Evolutionary conservation across 345 rosid species (phyloP).

Genomic region (Populus simonii): DNA sequence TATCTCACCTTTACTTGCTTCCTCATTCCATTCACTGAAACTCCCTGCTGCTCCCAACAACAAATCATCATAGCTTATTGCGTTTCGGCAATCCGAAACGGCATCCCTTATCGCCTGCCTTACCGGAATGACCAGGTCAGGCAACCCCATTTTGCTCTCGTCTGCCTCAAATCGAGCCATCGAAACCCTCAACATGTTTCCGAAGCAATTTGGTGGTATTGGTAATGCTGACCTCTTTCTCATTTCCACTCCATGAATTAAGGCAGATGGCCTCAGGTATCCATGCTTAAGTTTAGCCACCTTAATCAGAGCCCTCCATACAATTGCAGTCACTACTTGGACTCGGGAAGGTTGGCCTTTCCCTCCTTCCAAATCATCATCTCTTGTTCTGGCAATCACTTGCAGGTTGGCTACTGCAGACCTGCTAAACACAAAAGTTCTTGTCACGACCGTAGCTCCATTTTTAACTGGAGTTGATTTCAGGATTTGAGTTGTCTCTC

Average conservation of each 20-base stretch:
- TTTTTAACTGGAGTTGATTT: neutral
- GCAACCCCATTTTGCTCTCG: conserved; percentile 6
- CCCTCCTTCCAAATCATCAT: neutral
- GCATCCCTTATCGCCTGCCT: conserved; percentile 19
- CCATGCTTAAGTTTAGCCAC: conserved; percentile 6
- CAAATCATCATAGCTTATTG: conserved; percentile 4
- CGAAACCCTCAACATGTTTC: conserved; percentile 5
- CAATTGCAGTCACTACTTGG: conserved; percentile 37
- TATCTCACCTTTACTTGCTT: neutral
- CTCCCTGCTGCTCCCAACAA: neutral
- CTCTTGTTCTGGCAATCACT: neutral
- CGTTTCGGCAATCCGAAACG: conserved; percentile 1
- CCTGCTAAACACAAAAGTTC: conserved; percentile 26
- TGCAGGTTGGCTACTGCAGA: neutral
- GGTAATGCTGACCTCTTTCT: conserved; percentile 12
- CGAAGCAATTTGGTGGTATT: conserved; percentile 3
- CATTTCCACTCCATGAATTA: conserved; percentile 6
- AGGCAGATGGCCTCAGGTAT: conserved; percentile 9
- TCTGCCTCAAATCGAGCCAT: neutral
- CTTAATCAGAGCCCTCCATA: conserved; percentile 29
- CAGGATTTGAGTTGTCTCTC: neutral
- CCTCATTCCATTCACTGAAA: neutral
- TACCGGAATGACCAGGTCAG: conserved; percentile 14
- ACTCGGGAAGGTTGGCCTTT: conserved; percentile 29
- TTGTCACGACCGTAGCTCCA: conserved; percentile 20